Base-by-base conservation (phyloP, 352 stramenopile species). In the Phytophthora quininea region DNA sequence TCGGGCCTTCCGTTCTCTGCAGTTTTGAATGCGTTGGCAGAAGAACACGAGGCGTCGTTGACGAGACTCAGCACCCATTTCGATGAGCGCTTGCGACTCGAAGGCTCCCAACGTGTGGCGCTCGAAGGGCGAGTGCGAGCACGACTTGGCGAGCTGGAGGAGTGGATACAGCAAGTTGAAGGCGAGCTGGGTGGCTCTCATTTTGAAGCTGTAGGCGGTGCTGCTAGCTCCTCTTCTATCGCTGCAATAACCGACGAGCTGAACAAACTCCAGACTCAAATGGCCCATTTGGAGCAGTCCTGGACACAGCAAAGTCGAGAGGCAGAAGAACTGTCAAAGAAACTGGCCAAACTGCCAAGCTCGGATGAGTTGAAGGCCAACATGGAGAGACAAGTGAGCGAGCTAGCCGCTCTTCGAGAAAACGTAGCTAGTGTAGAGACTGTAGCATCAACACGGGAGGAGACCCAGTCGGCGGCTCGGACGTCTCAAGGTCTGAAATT, bases 131-230 rank as follows among this genome's bases (percentile, higher is more conserved):
- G 82, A 15, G 53, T 92, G 46, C 72, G 83, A 47, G 64, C 62
- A 4, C 82, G 81, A 2, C 77, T 89, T 7, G 74, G 79, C 4
- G 80, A 91, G 49, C 73, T 91, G 12, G 86, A 91, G 52, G 86
- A 94, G 64, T 94, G 86, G 86, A 58, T 94, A 12, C 86, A 94
- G 56, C 86, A 93, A 58, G 71, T 93, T 2, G 85, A 93, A 71
- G 82, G 82, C 37, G 82, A 88, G 60, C 77, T 88, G 4, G 60
- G 65, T 38, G 75, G 75, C 1, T 88, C 79, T 31, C 86, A 79
- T 62, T 80, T 76, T 30, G 59, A 75, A 54, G 50, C 49, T 4
- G 37, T 56, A 5, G 50, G 38, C 43, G 35, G 54, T 48, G 43
- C 50, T 6, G 5, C 60, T 24, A 68, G 55, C 1, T 50, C 55